Base-by-base conservation (phyloP, 208 protist genomes). In the Leishmania amazonensis region DNA sequence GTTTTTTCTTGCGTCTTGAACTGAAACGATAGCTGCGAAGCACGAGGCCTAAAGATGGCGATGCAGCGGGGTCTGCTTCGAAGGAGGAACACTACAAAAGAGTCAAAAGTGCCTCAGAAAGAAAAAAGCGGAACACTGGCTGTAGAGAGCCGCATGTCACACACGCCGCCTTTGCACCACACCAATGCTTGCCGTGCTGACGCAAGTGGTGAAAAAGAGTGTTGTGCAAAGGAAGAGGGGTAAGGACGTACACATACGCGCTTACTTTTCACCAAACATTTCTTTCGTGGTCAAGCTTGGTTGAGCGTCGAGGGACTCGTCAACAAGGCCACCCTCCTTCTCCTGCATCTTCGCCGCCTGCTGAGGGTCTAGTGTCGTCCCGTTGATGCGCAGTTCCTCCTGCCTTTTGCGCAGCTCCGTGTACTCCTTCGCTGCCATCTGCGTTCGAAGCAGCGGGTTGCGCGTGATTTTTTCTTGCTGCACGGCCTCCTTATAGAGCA, bases 401-500 rank as follows among this genome's bases (percentile, higher is more conserved):
- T 91, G 85, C 2, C 93, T 84, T 75, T 90, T 78, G 76, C 84
- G 84, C 49, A 96, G 79, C 49, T 94, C 87, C 5, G 83, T 86
- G 84, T 97, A 97, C 64, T 97, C 95, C 76, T 87, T 83, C 31
- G 84, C 82, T 17, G 87, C 93, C 64, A 95, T 65, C 78, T 90
- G 76, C 24, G 91, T 90, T 40, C 93, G 88, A 38, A 97, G 92
- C 35, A 89, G 81, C 45, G 92, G 93, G 81, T 96, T 97, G 9
- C 85, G 87, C 45, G 87, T 86, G 0, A 94, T 83, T 49, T 82
- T 73, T 64, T 96, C 89, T 73, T 94, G 87, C 64, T 80, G 80
- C 19, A 89, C 53, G 35, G 92, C 88, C n/a, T 96, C 91, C 80
- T 83, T 84, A 83, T 94, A 91, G 15, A 97, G 83, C 64, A 96